phyloP scores from a whole-genome alignment of 2,329 filamentous ascomycete genomes.

The Penicillium sp. region DNA sequence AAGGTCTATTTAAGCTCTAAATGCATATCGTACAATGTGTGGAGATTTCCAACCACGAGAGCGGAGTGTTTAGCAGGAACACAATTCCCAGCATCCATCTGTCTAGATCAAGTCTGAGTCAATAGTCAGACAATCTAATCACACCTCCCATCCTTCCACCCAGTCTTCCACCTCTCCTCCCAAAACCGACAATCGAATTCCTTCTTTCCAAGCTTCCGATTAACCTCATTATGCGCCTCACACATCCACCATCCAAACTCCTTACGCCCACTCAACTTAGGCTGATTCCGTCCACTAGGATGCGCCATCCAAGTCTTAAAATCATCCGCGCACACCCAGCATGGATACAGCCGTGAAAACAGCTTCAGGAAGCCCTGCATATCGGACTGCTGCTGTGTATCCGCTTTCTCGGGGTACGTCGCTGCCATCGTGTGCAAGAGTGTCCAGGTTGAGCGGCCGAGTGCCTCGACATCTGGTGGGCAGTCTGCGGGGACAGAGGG shows the following conservation, averaged over 20 bases:
- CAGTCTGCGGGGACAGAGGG: slow-evolving; percentile 61
- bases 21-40: slow-evolving; percentile 13
- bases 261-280: slow-evolving; percentile 54
- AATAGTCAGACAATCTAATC: slow-evolving; percentile 41
- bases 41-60: slow-evolving; percentile 8
- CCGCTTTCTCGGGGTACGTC: slow-evolving; percentile 73
- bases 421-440: slow-evolving; percentile 90
- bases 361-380: slow-evolving; percentile 74
- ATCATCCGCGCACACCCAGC: slow-evolving; percentile 92
- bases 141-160: slow-evolving; percentile 71
- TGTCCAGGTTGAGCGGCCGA: slow-evolving; percentile 90
- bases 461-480: slow-evolving; percentile 82
- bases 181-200: slow-evolving; percentile 86
- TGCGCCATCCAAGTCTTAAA: slow-evolving; percentile 78
- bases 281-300: slow-evolving; percentile 58
- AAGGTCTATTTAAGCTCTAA: slow-evolving; percentile 1
- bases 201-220: slow-evolving; percentile 79
- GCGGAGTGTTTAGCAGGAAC: background rate
- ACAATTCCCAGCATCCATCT: background rate
- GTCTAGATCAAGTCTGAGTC: background rate
- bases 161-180: slow-evolving; percentile 93
- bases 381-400: slow-evolving; percentile 68
- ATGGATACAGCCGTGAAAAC: slow-evolving; percentile 88
- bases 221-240: slow-evolving; percentile 53
- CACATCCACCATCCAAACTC: slow-evolving; percentile 54